Percentiles rank a stretch among this genome's conserved stretches.
Evolutionary conservation across 805 yeast species (phyloP).

Genomic region (Ogataea siamensis): DNA sequence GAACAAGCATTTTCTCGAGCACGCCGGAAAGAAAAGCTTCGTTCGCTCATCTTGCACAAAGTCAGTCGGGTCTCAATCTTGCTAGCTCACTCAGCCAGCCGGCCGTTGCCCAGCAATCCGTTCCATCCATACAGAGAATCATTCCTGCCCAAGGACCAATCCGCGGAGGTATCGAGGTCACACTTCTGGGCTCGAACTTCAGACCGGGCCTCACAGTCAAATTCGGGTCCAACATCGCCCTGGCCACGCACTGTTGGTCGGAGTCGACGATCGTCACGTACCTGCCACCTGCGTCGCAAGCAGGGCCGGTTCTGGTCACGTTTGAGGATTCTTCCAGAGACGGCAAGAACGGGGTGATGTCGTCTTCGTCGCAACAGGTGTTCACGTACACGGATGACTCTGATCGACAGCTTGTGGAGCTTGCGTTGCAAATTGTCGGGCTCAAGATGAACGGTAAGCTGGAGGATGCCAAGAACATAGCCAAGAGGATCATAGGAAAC

Average conservation of each 20-base stretch:
- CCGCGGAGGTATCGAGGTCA: conserved; percentile 94
- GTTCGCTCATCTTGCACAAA: conserved; percentile 6
- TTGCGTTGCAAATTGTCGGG: conserved; percentile 95
- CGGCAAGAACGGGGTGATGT: conserved; percentile 16
- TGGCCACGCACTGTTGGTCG: conserved; percentile 95
- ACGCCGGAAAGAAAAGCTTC: conserved; percentile 32
- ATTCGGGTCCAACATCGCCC: conserved; percentile 78
- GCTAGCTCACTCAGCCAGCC: conserved; percentile 3
- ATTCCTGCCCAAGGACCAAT: conserved; percentile 96
- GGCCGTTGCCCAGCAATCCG: conserved; percentile 5
- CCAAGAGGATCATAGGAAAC: conserved; percentile 82
- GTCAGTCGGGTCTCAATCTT: conserved; percentile 3
- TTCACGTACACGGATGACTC: conserved; percentile 95
- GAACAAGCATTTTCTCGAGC: conserved; percentile 31
- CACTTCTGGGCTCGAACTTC: conserved; percentile 84
- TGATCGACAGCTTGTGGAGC: conserved; percentile 88
- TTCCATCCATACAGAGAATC: conserved; percentile 74
- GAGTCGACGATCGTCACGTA: conserved; percentile 90
- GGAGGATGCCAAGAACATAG: conserved; percentile 93
- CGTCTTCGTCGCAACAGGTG: conserved; percentile 45
- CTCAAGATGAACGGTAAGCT: conserved; percentile 93
- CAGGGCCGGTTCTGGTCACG: conserved; percentile 92
- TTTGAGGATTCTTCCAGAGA: conserved; percentile 41
- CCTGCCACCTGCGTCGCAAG: conserved; percentile 83
- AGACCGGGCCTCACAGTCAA: conserved; percentile 77